Percentiles rank a stretch among this genome's conserved stretches.
These are phyloP conservation scores for Alternaria novae-zelandiae DNA, from an alignment of 2,329 filamentous ascomycete genomes.

Conservation along the genomic window DNA sequence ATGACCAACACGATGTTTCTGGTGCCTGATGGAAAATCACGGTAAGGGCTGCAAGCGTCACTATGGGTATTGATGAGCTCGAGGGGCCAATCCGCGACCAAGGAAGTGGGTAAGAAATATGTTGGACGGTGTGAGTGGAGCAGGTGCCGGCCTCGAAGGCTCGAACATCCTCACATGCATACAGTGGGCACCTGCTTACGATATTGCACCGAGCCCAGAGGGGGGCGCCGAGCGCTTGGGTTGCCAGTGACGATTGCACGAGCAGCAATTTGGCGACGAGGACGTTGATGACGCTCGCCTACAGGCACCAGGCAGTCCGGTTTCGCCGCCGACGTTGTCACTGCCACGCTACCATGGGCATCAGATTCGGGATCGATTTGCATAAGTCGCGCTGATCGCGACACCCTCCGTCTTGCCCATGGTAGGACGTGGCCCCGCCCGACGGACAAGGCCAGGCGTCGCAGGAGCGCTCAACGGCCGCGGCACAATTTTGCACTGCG, in stretches of 20 bases:
- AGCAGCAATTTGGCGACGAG: constrained; percentile 12
- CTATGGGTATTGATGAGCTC: background rate
- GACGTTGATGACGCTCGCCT: constrained; percentile 25
- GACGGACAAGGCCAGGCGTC: constrained; percentile 15
- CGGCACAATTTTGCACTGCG: constrained; percentile 31
- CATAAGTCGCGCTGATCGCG: constrained; percentile 23
- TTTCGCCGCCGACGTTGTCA: constrained; percentile 24
- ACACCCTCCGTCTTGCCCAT: constrained; percentile 15
- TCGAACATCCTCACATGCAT: constrained; percentile 18
- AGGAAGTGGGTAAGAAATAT: constrained; percentile 9
- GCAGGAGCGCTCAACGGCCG: constrained; percentile 26
- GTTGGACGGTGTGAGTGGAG: constrained; percentile 22
- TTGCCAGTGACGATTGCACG: constrained; percentile 31
- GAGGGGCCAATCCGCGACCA: constrained; percentile 5
- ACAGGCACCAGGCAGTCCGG: constrained; percentile 5
- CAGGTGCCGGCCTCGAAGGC: constrained; percentile 17
- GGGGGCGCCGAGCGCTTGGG: constrained; percentile 22
- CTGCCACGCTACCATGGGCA: constrained; percentile 23
- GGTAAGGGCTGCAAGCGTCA: constrained; percentile 7
- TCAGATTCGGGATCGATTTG: constrained; percentile 20
- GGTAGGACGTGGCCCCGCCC: constrained; percentile 17
- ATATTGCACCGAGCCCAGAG: constrained; percentile 22
- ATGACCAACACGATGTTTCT: constrained; percentile 3
- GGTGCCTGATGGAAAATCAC: constrained; percentile 8
- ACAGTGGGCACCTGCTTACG: constrained; percentile 27